Evolutionary conservation across 208 protist genomes (phyloP), one percentile per base, ranked within the genome.

Genomic region (Trypanosoma vivax): DNA sequence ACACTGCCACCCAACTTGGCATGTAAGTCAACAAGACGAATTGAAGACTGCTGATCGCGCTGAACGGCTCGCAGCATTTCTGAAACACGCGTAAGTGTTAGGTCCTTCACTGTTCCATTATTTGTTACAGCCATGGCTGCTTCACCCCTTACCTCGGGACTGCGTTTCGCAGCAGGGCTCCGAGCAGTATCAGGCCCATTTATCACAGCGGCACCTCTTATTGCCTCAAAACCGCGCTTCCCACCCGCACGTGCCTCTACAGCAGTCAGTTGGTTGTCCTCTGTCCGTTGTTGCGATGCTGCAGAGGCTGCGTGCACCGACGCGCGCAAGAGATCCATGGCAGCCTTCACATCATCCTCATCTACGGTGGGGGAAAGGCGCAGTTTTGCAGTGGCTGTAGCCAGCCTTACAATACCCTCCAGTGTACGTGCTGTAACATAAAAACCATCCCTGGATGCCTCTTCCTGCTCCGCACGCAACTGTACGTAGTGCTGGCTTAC

Each of bases 401-500:
- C 63, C 11, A 98, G 77, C 27, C 97, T 91, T 39, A 99, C 97
- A 29, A 99, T 76, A n/a, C 92, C 96, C 76, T 99, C 97, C 31
- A 99, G 79, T 7, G 96, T 97, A 74, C 97, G 85, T 14, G 97
- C 84, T 6, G 96, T 99, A 50, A 99, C 68, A 57, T 83, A 90
- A 55, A 95, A 89, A 16, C 82, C 82, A 40, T 89, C 81, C 39
- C 67, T 70, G 11, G 57, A 38, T 54, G 78, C 73, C 48, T 85
- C 69, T 30, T 78, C 54, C 66, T 94, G 75, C 59, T 90, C 88
- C 3, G 70, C 62, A 31, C 96, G 88, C 27, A 98, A 82, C 50
- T 95, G 81, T 16, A 93, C 76, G 63, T 96, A 99, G 52, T 83
- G 70, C 23, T 94, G 55, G 33, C 70, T 67, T 23, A 98, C 87